Percentiles rank a stretch among this genome's conserved stretches.
These are phyloP conservation scores for Termitomyces bulborhizus DNA, from an alignment of 768 basidiomycete genomes.

Conservation along the genomic window DNA sequence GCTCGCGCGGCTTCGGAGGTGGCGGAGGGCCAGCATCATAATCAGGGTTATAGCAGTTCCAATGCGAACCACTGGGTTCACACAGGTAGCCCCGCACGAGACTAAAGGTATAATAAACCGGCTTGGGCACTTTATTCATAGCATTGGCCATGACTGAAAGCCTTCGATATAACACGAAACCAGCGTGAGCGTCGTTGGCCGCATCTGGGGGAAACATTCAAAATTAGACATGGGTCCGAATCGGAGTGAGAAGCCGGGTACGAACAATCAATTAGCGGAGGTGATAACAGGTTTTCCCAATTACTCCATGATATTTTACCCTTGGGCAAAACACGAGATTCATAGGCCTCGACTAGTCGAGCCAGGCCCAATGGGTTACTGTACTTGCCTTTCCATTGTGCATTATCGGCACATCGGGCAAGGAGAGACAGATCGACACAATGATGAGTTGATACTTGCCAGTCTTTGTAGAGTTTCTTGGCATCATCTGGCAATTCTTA, in stretches of 20 bases:
- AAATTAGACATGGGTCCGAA: not conserved
- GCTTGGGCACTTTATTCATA: conserved; percentile 27
- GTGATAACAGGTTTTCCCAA: conserved; percentile 52
- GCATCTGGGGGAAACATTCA: conserved; percentile 38
- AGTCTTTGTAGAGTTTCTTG: conserved; percentile 52
- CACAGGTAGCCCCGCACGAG: conserved; percentile 38
- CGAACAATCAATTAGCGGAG: conserved; percentile 56
- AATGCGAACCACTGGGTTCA: conserved; percentile 37
- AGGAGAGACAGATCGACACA: conserved; percentile 68
- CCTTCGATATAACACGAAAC: conserved; percentile 43
- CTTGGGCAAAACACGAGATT: conserved; percentile 46
- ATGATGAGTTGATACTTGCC: conserved; percentile 36
- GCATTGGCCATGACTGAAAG: conserved; percentile 36
- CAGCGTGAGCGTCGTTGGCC: conserved; percentile 66
- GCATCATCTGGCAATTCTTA: conserved; percentile 46
- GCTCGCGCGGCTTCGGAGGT: conserved; percentile 32
- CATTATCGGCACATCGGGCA: conserved; percentile 65
- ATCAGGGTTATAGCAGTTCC: conserved; percentile 55
- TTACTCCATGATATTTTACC: conserved; percentile 60
- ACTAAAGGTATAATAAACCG: conserved; percentile 54
- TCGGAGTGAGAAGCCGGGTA: conserved; percentile 8
- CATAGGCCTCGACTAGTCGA: conserved; percentile 57
- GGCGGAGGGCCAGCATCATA: conserved; percentile 73
- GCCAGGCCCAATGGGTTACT: conserved; percentile 54
- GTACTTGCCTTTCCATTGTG: conserved; percentile 69